Evolutionary conservation across 169 alveolate genomes (phyloP).

Genomic region (Babesia bigemina): DNA sequence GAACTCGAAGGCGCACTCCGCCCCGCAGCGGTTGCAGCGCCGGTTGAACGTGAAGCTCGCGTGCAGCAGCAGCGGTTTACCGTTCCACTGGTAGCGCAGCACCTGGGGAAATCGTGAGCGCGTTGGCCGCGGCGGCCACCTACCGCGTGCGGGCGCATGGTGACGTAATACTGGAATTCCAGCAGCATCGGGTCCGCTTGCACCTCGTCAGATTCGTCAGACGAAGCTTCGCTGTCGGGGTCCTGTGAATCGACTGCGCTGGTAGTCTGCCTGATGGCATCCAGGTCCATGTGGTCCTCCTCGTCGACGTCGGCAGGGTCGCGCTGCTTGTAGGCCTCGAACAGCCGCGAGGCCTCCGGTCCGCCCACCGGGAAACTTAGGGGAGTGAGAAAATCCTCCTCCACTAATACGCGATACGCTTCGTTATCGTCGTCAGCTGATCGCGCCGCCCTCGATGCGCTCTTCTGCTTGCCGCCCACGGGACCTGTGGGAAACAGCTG

Average conservation of each 20-base stretch:
- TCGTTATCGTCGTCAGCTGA: neutral
- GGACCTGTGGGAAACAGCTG: neutral
- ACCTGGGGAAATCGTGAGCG: slow-evolving; percentile 6
- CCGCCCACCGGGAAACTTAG: neutral
- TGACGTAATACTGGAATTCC: slow-evolving; percentile 42
- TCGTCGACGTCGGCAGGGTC: slow-evolving; percentile 53
- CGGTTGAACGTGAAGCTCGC: neutral
- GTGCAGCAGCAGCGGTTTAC: slow-evolving; percentile 30
- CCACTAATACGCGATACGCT: slow-evolving; percentile 10
- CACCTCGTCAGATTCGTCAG: slow-evolving; percentile 27
- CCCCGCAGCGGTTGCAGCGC: slow-evolving; percentile 25
- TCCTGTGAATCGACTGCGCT: neutral
- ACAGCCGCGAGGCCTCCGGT: slow-evolving; percentile 15
- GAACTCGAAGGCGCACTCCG: slow-evolving; percentile 34
- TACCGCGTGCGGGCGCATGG: slow-evolving; percentile 36
- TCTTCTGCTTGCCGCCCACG: neutral
- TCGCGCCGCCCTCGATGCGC: neutral
- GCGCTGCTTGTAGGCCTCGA: slow-evolving; percentile 39
- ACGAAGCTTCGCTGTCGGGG: neutral
- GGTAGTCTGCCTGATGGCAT: neutral
- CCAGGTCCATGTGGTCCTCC: slow-evolving; percentile 60
- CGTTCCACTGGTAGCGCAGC: slow-evolving; percentile 39
- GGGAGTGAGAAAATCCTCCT: slow-evolving; percentile 22
- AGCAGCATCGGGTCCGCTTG: slow-evolving; percentile 17
- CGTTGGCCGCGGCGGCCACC: neutral